Conservation (phyloP, 2,329 filamentous ascomycete genomes). For the Tolypocladium guangdongense region DNA sequence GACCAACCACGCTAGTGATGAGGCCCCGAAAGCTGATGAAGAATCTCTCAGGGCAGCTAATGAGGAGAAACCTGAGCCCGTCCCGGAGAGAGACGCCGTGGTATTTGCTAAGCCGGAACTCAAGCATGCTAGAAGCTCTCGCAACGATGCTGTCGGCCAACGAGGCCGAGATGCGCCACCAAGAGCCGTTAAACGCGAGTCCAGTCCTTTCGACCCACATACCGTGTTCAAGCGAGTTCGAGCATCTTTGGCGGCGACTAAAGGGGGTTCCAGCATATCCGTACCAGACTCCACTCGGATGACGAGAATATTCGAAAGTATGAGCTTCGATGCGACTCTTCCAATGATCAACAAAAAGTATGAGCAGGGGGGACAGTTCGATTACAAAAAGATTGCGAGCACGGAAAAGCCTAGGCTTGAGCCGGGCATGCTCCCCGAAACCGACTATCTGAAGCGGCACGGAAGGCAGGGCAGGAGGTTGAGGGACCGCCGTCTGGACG, state of each 20-base stretch:
- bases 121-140: constrained; percentile 44
- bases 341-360: constrained; percentile 48
- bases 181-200: constrained; percentile 34
- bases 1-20: constrained; percentile 6
- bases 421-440: constrained; percentile 28
- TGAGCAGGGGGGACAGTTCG: constrained; percentile 43
- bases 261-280: constrained; percentile 9
- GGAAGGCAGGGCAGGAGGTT: constrained; percentile 27
- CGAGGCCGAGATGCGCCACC: constrained; percentile 18
- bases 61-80: constrained; percentile 6
- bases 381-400: constrained; percentile 25
- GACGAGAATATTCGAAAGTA: constrained; percentile 40
- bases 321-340: constrained; percentile 41
- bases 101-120: constrained; percentile 50
- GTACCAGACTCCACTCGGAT: constrained; percentile 19
- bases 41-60: constrained; percentile 7
- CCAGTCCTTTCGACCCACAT: constrained; percentile 46
- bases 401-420: constrained; percentile 18
- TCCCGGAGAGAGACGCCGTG: constrained; percentile 13
- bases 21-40: constrained; percentile 7
- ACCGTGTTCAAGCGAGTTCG: constrained; percentile 48
- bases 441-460: constrained; percentile 37
- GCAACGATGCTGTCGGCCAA: constrained; percentile 29
- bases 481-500: constrained; percentile 14
- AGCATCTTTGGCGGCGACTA: constrained; percentile 28